Conservation (phyloP, 1,284 basidiomycete species). For the Trametes versicolor region DNA sequence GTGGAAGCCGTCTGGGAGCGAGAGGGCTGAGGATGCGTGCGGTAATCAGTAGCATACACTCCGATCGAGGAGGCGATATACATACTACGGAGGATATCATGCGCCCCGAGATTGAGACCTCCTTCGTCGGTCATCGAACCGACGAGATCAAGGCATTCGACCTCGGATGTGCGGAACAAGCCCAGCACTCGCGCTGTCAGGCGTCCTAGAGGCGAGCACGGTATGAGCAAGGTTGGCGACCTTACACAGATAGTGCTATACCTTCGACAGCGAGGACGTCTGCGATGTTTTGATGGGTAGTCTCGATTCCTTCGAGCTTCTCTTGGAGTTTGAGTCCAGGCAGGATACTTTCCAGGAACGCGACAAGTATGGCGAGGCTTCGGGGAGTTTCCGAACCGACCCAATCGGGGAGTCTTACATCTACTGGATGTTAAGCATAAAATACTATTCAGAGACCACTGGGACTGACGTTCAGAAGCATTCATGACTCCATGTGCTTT, state of each 20-base stretch:
- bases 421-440: conserved; percentile 25
- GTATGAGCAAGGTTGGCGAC: conserved; percentile 1
- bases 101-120: conserved; percentile 56
- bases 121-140: conserved; percentile 57
- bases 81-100: conserved; percentile 56
- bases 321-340: conserved; percentile 59
- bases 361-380: conserved; percentile 47
- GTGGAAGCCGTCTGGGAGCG: conserved; percentile 59
- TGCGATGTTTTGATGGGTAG: conserved; percentile 54
- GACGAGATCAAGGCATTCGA: conserved; percentile 46
- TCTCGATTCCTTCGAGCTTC: conserved; percentile 46
- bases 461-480: not conserved
- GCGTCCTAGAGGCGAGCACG: conserved; percentile 32
- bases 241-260: conserved; percentile 28
- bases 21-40: conserved; percentile 52
- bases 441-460: not conserved
- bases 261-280: conserved; percentile 56
- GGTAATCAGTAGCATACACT: not conserved
- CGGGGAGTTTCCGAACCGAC: conserved; percentile 55
- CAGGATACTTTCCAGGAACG: conserved; percentile 50
- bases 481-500: too few species aligned
- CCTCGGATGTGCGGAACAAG: conserved; percentile 39
- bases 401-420: conserved; percentile 53
- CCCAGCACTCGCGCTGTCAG: conserved; percentile 39
- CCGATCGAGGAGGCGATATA: not conserved